Evolutionary conservation across 202 grass and related monocot genomes (phyloP).

Genomic region (Zoysia matrella): DNA sequence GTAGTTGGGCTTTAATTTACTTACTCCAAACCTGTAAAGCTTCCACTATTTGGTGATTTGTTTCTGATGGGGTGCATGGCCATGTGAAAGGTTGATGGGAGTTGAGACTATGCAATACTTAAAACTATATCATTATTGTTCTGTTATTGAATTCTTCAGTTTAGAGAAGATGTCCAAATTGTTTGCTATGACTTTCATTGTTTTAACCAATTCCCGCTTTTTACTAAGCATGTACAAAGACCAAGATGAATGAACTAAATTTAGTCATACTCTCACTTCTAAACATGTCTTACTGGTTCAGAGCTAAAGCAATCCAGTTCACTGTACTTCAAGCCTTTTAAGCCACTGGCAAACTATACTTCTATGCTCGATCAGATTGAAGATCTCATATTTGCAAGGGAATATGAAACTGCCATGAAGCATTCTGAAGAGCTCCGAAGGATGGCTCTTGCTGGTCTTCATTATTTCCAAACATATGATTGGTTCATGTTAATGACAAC

Average conservation of each 20-base stretch:
- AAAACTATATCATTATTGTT: background rate
- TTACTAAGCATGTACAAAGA: conserved; percentile 7
- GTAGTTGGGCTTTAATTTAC: conserved; percentile 20
- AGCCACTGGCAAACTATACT: conserved; percentile 75
- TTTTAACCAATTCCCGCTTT: conserved; percentile 26
- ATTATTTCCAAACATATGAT: conserved; percentile 99
- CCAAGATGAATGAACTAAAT: conserved; percentile 12
- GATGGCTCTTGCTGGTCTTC: conserved; percentile 86
- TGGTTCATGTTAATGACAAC: conserved; percentile 96
- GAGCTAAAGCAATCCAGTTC: conserved; percentile 82
- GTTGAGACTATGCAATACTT: conserved; percentile 24
- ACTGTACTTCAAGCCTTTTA: conserved; percentile 91
- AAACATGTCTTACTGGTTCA: conserved; percentile 48
- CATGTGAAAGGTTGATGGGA: conserved; percentile 13
- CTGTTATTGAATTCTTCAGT: conserved; percentile 10
- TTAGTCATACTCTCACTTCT: conserved; percentile 19
- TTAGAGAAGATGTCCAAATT: background rate
- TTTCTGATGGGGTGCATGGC: conserved; percentile 14
- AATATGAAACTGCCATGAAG: conserved; percentile 75
- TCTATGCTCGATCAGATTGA: conserved; percentile 72
- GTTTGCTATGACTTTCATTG: conserved; percentile 25
- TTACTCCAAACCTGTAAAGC: conserved; percentile 28
- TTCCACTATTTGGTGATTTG: conserved; percentile 18
- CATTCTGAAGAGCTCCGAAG: conserved; percentile 74
- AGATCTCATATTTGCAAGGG: conserved; percentile 72